Base-by-base conservation (phyloP, 495 filamentous ascomycete genomes). In the Sporormia fimetaria region DNA sequence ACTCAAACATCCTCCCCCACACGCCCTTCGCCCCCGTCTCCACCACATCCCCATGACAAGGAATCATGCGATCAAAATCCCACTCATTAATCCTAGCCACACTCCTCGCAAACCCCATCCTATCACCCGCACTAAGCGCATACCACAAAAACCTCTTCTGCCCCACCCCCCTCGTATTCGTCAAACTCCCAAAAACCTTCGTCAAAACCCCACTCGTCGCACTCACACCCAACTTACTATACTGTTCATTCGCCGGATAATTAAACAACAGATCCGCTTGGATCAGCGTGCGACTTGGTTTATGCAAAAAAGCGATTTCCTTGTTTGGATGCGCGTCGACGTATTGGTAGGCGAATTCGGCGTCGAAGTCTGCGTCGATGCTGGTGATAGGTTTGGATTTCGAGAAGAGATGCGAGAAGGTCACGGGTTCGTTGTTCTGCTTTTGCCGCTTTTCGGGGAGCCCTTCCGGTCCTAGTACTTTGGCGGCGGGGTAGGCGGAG, bases 221-320 rank as follows among this genome's bases (percentile, higher is more conserved):
- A 7, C 60, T 62, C 40, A 70, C 67, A 11, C 69, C 63, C 0
- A 69, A 67, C 44, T 69, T 76, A 26, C 76, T 81, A 63, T 87
- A 94, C 61, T 96, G 90, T 63, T 96, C 90, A 1, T 59, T 69
- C 1, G 87, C 79, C 0, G 90, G 90, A 15, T 94, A 62, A 58
- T 94, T 95, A 67, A 96, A 98, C 41, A 95, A 51, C 26, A 96
- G 57, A 57, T 98, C 90, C 14, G 85, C 90, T 63, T 94, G 67
- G 51, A 98, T 84, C n/a, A 98, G 63, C 0, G 85, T 86, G 25
- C 67, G 65, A 18, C 81, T 78, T 0, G 83, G 86, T 57, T 80
- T 81, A 59, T 93, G 83, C 55, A 77, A 59, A 58, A 95, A 84
- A 15, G 88, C 84, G 8, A 96, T 59, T 59, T 98, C 90, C 58